Percentiles rank a stretch among this genome's conserved stretches.
phyloP scores from a whole-genome alignment of 2,329 filamentous ascomycete genomes.

The Diaporthe ilicicola region DNA sequence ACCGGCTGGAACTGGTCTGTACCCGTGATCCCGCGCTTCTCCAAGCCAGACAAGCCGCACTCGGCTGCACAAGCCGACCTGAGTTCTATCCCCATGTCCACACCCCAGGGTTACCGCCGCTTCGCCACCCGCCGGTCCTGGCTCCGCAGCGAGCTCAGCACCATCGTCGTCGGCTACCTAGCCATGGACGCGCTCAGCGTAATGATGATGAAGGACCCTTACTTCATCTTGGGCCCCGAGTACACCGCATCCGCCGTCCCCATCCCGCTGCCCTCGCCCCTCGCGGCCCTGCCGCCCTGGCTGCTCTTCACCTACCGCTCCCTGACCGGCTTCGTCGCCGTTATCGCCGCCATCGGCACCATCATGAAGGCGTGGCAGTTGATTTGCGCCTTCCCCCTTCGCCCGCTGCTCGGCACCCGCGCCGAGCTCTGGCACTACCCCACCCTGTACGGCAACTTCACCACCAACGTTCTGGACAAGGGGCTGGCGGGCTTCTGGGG shows the following conservation, averaged over 20 bases:
- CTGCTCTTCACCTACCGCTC: slow-evolving; percentile 65
- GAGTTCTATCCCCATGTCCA: slow-evolving; percentile 50
- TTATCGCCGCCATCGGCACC: slow-evolving; percentile 68
- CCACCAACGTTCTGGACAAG: slow-evolving; percentile 64
- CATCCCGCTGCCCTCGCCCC: slow-evolving; percentile 54
- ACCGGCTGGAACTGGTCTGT: slow-evolving; percentile 68
- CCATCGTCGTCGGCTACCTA: slow-evolving; percentile 67
- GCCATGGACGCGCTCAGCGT: slow-evolving; percentile 75
- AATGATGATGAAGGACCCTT: slow-evolving; percentile 78
- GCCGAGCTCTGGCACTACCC: slow-evolving; percentile 62
- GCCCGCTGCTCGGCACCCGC: slow-evolving; percentile 60
- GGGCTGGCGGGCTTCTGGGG: slow-evolving; percentile 87
- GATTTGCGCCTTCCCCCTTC: slow-evolving; percentile 57
- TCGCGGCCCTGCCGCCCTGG: slow-evolving; percentile 51
- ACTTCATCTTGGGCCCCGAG: slow-evolving; percentile 69
- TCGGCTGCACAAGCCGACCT: slow-evolving; percentile 51
- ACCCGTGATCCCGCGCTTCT: slow-evolving; percentile 53
- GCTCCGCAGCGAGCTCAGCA: slow-evolving; percentile 52
- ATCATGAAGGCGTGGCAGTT: slow-evolving; percentile 70
- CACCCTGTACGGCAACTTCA: slow-evolving; percentile 63
- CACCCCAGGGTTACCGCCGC: slow-evolving; percentile 56
- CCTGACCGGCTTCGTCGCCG: slow-evolving; percentile 60
- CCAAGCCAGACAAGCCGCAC: slow-evolving; percentile 51
- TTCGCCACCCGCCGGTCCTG: slow-evolving; percentile 54
- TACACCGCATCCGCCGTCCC: slow-evolving; percentile 46